Evolutionary conservation across 2,329 filamentous ascomycete genomes (phyloP), one percentile per base, ranked within the genome.

Genomic region (Verticillium tricorpus): DNA sequence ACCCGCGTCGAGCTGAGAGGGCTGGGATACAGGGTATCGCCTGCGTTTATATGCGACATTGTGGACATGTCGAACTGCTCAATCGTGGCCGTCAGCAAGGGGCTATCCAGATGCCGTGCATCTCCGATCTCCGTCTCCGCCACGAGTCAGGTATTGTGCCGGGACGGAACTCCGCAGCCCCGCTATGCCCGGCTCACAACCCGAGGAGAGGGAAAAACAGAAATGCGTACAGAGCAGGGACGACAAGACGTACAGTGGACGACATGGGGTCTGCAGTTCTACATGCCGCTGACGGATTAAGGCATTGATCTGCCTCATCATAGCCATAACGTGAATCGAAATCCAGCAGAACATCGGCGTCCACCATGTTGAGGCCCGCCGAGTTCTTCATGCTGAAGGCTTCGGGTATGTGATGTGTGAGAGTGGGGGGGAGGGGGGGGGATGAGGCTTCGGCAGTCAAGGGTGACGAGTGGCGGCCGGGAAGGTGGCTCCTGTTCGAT

Each of bases 11-110:
- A 67, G 37, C 65, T 67, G 60, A 70, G 69, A 7, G 73, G 73
- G 55, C 73, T 75, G 25, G 73, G 73, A 45, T 76, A 75, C n/a
- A 71, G 67, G 58, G 61, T 57, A 17, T 62, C 64, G 32, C 69
- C 66, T 8, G 67, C 37, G 61, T 65, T 65, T 56, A 69, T 67
- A 25, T 74, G 71, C 32, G 66, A 64, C 8, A 71, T 45, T 15
- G 66, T 61, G n/a, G 61, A 60, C 50, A 66, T 61, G 31, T 68
- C 65, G 28, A 67, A 68, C 66, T 68, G 28, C 28, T 28, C 28
- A 28, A 28, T 28, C 28, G 28, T 28, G 28, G 28, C 28, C 6
- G 28, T 28, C 28, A 28, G 28, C 28, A 28, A 28, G 28, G 28
- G 28, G 28, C 28, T 5, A 28, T 6, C 28, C 28, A 28, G 28